phyloP scores from a whole-genome alignment of 2,329 filamentous ascomycete genomes.

The Fusarium sp. region DNA sequence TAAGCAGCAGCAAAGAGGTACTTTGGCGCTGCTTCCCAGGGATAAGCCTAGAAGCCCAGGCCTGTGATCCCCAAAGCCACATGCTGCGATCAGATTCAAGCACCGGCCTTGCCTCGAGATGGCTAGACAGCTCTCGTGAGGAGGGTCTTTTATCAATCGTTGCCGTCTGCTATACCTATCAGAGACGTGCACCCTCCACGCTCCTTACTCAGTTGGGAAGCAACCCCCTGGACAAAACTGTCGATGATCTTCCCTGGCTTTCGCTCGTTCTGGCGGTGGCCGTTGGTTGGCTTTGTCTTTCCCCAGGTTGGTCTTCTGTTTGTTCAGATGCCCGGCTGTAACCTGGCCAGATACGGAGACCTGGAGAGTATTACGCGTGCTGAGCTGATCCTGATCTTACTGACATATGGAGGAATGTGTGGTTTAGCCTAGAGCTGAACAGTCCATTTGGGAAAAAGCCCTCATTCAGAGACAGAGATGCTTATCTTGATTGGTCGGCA shows the following conservation, averaged over 20 bases:
- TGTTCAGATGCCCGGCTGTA: constrained; percentile 23
- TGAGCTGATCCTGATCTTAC: constrained; percentile 12
- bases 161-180: constrained; percentile 40
- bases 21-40: constrained; percentile 15
- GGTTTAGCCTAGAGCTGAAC: constrained; percentile 19
- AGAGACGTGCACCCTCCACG: constrained; percentile 6
- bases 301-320: constrained; percentile 23
- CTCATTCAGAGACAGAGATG: constrained; percentile 23
- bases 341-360: constrained; percentile 16
- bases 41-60: constrained; percentile 36
- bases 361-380: constrained; percentile 14
- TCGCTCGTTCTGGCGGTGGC: constrained; percentile 33
- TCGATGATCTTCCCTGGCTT: constrained; percentile 34
- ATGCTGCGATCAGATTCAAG: constrained; percentile 43
- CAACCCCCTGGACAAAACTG: constrained; percentile 20
- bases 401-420: constrained; percentile 4
- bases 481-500: constrained; percentile 23
- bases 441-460: constrained; percentile 18
- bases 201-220: constrained; percentile 22
- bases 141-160: constrained; percentile 34
- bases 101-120: constrained; percentile 28
- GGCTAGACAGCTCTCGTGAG: constrained; percentile 29
- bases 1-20: constrained; percentile 1
- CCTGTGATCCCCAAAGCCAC: constrained; percentile 44
- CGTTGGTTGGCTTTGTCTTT: constrained; percentile 5